Evolutionary conservation across 352 stramenopile genomes (phyloP), one percentile per base, ranked within the genome.

Genomic region (Phytophthora sp.): DNA sequence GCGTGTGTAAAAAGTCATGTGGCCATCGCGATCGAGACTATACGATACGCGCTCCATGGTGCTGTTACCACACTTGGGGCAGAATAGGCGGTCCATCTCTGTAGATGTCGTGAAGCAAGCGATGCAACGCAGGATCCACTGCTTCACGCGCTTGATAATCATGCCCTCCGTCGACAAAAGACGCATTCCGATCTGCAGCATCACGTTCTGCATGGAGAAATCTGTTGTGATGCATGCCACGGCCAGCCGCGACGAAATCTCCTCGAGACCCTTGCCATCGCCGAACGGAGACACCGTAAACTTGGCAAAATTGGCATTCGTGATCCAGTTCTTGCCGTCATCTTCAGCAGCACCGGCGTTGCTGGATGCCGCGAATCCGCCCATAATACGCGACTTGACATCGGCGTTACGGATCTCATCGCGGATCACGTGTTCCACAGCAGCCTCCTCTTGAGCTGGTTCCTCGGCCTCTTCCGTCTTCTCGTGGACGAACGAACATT

Each of bases 51-150:
- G 89, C 59, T 98, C 91, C 70, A 99, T 88, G 39, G 92, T 96
- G 71, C 91, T 92, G 69, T 97, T 98, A 46, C 98, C 98, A 70
- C 98, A 99, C 66, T 96, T 93, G 30, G 94, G 88, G 66, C 98
- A 99, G 79, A 99, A 99, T 47, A 99, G 71, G 23, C 94, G 83
- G 33, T 88, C 80, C 86, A 98, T 93, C 65, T 98, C 91, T 2
- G 79, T 95, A 63, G 82, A 98, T 73, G 71, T 99, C 50, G 95
- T 96, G 76, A 98, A 99, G 72, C 98, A 99, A 23, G 96, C 96
- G 30, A 95, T 89, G 66, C 98, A 99, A 47, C 98, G 95, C 27
- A 98, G 88, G 21, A 99, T 98, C 95, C 96, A 99, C 60, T 98
- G 86, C 75, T 95, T 94, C 21, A 96, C 86, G 29, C 88, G 86